Percentiles rank a stretch among this genome's conserved stretches.
Conservation (phyloP, 2,329 filamentous ascomycete species). For the Verticillium klebahnii region DNA sequence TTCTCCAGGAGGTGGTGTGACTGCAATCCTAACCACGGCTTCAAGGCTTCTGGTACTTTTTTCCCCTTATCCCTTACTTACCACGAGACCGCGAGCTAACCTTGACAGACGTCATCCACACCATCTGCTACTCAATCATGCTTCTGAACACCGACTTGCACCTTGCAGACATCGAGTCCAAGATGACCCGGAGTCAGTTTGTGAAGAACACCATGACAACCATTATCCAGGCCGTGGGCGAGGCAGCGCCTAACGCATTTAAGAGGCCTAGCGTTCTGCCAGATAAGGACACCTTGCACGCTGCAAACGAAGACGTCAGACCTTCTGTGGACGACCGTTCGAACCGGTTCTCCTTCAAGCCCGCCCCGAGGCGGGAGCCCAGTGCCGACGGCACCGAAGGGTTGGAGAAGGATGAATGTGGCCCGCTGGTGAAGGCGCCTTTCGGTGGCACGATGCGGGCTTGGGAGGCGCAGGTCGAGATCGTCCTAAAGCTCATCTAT, state of each 20-base stretch:
- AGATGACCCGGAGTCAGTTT: conserved; percentile 94
- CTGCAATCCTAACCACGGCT: conserved; percentile 89
- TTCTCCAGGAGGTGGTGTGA: conserved; percentile 89
- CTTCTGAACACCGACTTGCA: conserved; percentile 95
- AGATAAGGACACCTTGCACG: conserved; percentile 24
- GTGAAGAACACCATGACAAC: conserved; percentile 95
- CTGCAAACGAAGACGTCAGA: conserved; percentile 23
- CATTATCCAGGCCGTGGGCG: conserved; percentile 69
- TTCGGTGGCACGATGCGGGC: conserved; percentile 71
- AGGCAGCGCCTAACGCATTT: conserved; percentile 65
- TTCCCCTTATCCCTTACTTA: not conserved
- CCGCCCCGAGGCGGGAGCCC: conserved; percentile 39
- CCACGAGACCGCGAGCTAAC: not conserved
- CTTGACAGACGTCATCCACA: conserved; percentile 80
- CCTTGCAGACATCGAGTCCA: conserved; percentile 87
- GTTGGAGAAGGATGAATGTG: conserved; percentile 51
- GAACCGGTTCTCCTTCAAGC: conserved; percentile 46
- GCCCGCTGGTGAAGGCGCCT: conserved; percentile 71
- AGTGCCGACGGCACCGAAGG: conserved; percentile 25
- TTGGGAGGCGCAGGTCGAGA: conserved; percentile 87
- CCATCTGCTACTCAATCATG: conserved; percentile 93
- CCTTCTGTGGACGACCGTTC: conserved; percentile 32
- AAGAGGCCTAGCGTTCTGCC: conserved; percentile 54
- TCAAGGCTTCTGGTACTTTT: conserved; percentile 74
- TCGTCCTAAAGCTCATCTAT: conserved; percentile 90